Conservation (phyloP, 257 asterid species). For the Mentha longifolia region DNA sequence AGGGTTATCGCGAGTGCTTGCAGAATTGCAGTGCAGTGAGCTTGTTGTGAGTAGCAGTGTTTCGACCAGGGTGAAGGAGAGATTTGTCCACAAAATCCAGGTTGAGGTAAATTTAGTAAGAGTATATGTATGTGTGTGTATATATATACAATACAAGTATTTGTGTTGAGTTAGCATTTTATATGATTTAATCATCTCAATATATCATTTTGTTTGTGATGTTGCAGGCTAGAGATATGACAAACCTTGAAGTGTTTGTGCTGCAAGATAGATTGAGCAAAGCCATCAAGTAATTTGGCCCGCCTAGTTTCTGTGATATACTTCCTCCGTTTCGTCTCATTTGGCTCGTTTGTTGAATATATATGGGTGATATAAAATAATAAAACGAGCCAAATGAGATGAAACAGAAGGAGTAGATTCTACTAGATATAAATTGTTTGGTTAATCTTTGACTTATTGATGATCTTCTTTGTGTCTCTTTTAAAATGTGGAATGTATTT, state of each 20-base stretch:
- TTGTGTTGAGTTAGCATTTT: background rate
- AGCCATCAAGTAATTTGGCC: background rate
- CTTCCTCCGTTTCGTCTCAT: too few relatives aligned
- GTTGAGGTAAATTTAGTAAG: constrained; percentile 45
- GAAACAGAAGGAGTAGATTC: too few relatives aligned
- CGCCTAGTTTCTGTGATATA: background rate
- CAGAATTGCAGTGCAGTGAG: constrained; percentile 36
- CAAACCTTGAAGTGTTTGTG: too few relatives aligned
- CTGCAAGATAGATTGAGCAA: constrained; percentile 6
- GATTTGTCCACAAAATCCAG: constrained; percentile 46
- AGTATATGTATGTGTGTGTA: too few relatives aligned
- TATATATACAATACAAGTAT: too few relatives aligned
- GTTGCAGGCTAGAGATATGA: background rate
- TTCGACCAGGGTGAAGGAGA: constrained; percentile 41
- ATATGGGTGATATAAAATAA: too few relatives aligned
- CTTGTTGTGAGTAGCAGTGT: constrained; percentile 46
- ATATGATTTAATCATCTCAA: background rate
- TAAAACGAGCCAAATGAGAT: too few relatives aligned
- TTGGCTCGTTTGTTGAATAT: too few relatives aligned
- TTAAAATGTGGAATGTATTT: too few relatives aligned
- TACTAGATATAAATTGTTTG: too few relatives aligned
- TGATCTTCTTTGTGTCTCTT: too few relatives aligned
- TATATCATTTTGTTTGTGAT: background rate
- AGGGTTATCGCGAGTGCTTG: constrained; percentile 48
- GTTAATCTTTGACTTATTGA: too few relatives aligned